Evolutionary conservation across 495 filamentous ascomycete genomes (phyloP), one percentile per base, ranked within the genome.

Genomic region (Glonium stellatum): DNA sequence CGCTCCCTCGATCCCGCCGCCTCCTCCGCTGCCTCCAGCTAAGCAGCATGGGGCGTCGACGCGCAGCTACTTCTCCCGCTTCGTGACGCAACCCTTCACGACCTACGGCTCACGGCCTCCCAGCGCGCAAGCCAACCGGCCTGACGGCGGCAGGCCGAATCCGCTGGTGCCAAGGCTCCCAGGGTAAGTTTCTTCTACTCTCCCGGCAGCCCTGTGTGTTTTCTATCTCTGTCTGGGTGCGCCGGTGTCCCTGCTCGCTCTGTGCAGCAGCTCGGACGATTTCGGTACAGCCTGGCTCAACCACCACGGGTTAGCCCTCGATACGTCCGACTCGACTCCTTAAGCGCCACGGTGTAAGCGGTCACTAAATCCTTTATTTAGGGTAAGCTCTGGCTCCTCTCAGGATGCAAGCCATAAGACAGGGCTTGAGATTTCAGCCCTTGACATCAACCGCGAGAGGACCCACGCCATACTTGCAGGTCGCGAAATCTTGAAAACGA

Each of bases 401-500:
- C 87, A 92, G 71, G 85, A 89, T 53, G 80, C 85, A 35, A 80
- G 81, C 51, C 87, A 92, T 72, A 77, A 80, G 47, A 90, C 88
- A 23, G 82, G 86, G 46, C 80, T 84, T 22, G 82, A 88, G 18
- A 87, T 95, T 58, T 72, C 81, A 37, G 84, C 86, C 57, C 77
- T 96, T 63, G 91, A 92, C 71, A 82, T 85, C 57, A 93, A 90
- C 21, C 84, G 86, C 36, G 81, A 87, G 65, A 80, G 84, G 62
- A 87, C 84, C 51, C 82, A 86, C 71, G 91, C 87, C 46, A 80
- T 96, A 9, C 78, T 96, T 64, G 91, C 84, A 18, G 89, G 91
- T 27, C 83, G 85, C 60, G 86, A 95, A 63, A 84, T 95, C 48
- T 82, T 96, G 65, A 92, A 92, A 72, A 95, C 87, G 4, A 80